Evolutionary conservation across 2,329 filamentous ascomycete genomes (phyloP), one percentile per base, ranked within the genome.

Genomic region (Pseudopithomyces maydicus): DNA sequence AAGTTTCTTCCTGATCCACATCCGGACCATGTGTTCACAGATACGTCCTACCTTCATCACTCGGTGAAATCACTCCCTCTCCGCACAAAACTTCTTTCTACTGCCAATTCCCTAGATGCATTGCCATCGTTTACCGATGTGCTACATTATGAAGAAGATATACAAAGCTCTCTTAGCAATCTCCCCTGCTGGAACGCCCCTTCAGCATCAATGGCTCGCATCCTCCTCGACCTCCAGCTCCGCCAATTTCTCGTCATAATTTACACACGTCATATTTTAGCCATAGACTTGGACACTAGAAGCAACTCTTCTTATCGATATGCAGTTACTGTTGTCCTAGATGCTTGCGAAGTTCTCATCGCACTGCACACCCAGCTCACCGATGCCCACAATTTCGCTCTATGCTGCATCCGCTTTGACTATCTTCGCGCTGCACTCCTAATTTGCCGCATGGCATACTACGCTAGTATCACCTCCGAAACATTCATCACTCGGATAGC

Each of bases 221-320:
- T 57, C 1, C 63, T 65, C 41, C 59, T 73, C 2, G 64, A 69
- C 36, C 59, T 72, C 17, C 66, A 68, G 29, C 59, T 71, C n/a
- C 63, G 62, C 10, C 69, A 72, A 39, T 69, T 63, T 39, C 49
- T 72, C 12, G 47, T 70, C 17, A 59, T 70, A 19, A 42, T 73
- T 2, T 64, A 71, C 26, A 57, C 55, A 14, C 61, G 59, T 7
- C 43, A 45, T 20, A 45, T 51, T 4, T 48, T 63, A 12, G 39
- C 51, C 19, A 15, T 45, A 2, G 19, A 58, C n/a, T 32, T 19
- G 15, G 4, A 11, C 1, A 33, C 7, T 2, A 33, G 52, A 20
- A 15, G 23, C 1, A 43, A 47, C 7, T 17, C 56, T 11, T 32
- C 52, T 14, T 17, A 55, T 11, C 53, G 54, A 32, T 64, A 63